phyloP scores from a whole-genome alignment of 1,284 basidiomycete species.

The Pisolithus thermaeus region DNA sequence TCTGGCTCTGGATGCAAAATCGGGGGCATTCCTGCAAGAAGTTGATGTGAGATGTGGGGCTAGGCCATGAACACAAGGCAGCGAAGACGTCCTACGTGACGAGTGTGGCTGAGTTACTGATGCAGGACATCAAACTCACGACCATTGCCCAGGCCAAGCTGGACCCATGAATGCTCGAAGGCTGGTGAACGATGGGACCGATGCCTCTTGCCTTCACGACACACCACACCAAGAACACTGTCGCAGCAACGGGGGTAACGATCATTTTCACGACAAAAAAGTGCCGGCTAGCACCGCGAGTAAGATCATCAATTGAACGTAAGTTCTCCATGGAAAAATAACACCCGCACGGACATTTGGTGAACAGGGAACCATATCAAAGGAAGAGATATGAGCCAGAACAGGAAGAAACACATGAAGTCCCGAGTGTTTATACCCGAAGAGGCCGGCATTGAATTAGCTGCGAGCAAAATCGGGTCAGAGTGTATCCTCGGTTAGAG shows the following conservation, averaged over 20 bases:
- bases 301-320: constrained; percentile 8
- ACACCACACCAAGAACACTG: constrained; percentile 79
- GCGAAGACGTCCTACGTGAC: constrained; percentile 44
- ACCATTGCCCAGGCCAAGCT: constrained; percentile 79
- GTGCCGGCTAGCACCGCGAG: constrained; percentile 48
- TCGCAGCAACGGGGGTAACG: constrained; percentile 65
- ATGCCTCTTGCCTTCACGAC: constrained; percentile 76
- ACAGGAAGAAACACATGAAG: constrained; percentile 82
- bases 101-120: constrained; percentile 76
- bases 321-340: constrained; percentile 7
- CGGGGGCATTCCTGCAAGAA: constrained; percentile 59
- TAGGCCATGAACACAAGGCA: background rate
- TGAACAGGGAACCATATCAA: constrained; percentile 80
- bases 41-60: constrained; percentile 11
- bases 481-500: background rate
- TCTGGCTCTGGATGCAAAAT: constrained; percentile 72
- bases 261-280: constrained; percentile 79
- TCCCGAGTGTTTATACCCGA: constrained; percentile 67
- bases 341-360: constrained; percentile 51
- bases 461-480: constrained; percentile 13
- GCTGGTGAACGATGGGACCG: constrained; percentile 72
- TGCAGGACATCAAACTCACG: constrained; percentile 69
- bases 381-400: constrained; percentile 77
- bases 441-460: constrained; percentile 49
- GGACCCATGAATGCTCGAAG: constrained; percentile 61